Conservation (phyloP, 176 grass and related monocot genomes). For the Tillandsia leiboldiana region DNA sequence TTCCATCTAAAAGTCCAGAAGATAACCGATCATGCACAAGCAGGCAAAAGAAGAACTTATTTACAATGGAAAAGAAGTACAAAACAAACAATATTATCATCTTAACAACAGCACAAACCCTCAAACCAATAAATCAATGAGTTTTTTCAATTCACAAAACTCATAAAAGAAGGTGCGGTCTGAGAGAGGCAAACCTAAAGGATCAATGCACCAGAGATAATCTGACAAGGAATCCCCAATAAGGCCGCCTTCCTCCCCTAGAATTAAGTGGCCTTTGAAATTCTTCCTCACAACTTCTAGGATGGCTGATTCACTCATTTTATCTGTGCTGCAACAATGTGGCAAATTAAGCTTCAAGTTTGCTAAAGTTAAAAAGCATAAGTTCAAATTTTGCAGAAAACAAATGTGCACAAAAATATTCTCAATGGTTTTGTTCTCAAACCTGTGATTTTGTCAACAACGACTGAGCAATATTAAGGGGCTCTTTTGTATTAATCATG, state of each 20-base stretch:
- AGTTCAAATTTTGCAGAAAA: neutral
- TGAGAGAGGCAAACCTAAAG: conserved; percentile 59
- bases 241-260: conserved; percentile 95
- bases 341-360: conserved; percentile 21
- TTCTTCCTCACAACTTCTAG: conserved; percentile 74
- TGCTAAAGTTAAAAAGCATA: no score
- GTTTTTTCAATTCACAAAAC: neutral
- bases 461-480: neutral
- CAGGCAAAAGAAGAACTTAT: neutral
- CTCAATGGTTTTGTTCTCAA: no score
- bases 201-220: conserved; percentile 99
- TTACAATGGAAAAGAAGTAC: neutral
- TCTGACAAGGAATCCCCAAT: conserved; percentile 79
- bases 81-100: neutral
- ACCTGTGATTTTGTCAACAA: no score
- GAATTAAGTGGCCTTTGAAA: conserved; percentile 91
- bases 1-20: conserved; percentile 59
- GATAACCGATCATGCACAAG: conserved; percentile 8
- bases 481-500: neutral
- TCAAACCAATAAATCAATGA: neutral
- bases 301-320: conserved; percentile 75
- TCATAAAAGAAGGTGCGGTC: neutral
- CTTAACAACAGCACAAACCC: no score
- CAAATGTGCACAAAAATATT: neutral
- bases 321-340: conserved; percentile 83